Conservation (phyloP, 176 grass and related monocot species). For the Ampelocalamus luodianensis region DNA sequence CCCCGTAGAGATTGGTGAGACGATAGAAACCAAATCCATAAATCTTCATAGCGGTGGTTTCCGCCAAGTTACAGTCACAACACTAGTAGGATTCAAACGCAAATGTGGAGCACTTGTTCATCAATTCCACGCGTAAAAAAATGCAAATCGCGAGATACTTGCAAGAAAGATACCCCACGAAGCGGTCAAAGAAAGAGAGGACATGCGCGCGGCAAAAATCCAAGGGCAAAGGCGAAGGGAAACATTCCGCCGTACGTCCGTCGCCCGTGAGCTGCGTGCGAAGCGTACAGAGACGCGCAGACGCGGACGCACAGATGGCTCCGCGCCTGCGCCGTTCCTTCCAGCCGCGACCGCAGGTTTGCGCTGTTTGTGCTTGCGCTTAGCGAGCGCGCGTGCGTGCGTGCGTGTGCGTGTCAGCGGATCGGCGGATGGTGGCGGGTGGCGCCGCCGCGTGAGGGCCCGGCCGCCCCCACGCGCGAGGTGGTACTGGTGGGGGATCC, state of each 20-base stretch:
- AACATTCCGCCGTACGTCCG: constrained; percentile 6
- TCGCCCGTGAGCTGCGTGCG: not conserved
- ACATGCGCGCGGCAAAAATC: not conserved
- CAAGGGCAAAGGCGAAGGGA: not conserved
- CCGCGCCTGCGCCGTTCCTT: not conserved
- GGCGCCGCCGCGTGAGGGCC: not conserved
- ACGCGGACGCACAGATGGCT: not conserved
- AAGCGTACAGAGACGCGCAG: not conserved
- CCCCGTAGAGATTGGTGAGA: not conserved
- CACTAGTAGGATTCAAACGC: not conserved
- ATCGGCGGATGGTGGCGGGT: not conserved
- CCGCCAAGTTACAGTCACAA: not conserved
- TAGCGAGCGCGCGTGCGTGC: no score
- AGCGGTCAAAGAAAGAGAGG: not conserved
- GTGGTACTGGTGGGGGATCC: not conserved
- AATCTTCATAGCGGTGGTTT: not conserved
- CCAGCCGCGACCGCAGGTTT: not conserved
- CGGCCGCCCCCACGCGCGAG: not conserved
- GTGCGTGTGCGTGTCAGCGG: not conserved
- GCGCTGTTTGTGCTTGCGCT: no score
- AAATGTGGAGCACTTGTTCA: not conserved
- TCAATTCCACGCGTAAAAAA: not conserved
- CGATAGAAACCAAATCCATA: no score
- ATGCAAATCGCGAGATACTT: no score
- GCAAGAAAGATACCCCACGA: not conserved